Evolutionary conservation across 345 rosid species (phyloP).

Genomic region (Syzygium jambos): DNA sequence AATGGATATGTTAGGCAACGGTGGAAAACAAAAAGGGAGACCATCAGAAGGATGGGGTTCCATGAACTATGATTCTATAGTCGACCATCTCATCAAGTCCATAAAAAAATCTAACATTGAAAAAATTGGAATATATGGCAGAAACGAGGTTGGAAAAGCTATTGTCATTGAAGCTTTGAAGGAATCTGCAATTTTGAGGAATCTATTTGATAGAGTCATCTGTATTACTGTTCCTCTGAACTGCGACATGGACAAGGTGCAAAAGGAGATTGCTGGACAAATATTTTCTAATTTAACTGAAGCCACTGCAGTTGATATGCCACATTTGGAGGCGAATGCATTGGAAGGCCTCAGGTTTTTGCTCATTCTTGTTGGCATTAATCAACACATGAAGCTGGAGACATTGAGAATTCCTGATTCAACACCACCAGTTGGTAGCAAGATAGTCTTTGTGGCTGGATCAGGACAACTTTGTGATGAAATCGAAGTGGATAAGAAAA

Average conservation of each 20-base stretch:
- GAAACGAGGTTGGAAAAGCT: not conserved
- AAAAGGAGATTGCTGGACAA: not conserved
- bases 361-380: not conserved
- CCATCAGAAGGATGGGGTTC: not conserved
- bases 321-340: not conserved
- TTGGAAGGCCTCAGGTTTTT: not conserved
- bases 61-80: not conserved
- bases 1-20: not conserved
- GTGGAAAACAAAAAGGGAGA: not conserved
- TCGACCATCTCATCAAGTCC: not conserved
- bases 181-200: not conserved
- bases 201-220: not conserved
- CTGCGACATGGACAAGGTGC: not conserved
- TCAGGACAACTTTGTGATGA: not conserved
- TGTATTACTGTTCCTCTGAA: not conserved
- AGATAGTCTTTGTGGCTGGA: not conserved
- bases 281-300: not conserved
- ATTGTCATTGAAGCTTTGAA: not conserved
- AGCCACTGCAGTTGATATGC: not conserved
- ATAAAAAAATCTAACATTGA: not conserved
- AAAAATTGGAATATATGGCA: not conserved
- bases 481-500: not conserved
- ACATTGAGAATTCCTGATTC: not conserved
- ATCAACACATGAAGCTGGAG: not conserved
- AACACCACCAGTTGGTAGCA: not conserved